Base-by-base conservation (phyloP, 23 red algal species). In the Pyropia haitanensis region DNA sequence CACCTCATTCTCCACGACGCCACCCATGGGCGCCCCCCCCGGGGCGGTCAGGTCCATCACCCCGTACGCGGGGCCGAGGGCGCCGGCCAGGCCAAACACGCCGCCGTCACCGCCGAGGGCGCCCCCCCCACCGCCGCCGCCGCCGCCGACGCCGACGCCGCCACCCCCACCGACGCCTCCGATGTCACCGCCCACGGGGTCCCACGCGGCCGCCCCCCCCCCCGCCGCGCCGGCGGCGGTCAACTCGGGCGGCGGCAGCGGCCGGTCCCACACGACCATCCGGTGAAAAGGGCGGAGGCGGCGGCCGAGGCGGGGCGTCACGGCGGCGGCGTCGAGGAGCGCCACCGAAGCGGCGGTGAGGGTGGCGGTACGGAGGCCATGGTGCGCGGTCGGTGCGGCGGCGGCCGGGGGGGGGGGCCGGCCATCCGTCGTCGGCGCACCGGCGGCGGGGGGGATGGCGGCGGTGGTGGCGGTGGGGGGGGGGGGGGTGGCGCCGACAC, bases 191-290 rank as follows among this genome's bases (percentile, higher is more conserved):
- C 71, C 63, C 0, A 68, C 48, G 10, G 63, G 56, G 25, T 75
- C 30, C 20, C 26, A 18, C 2, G 27, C 46, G 18, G 49, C 26
- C 0, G 58, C 55, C n/a, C 20, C 34, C 22, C 20, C 34, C 22
- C 60, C 51, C 39, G 66, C 19, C 20, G 71, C 27, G 18, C 24
- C 53, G 62, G 21, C 24, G 12, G 62, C 50, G 2, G 32, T 12
- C 17, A 26, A 34, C 18, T 49, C 9, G 6, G 75, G 54, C 12
- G 80, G 21, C 2, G 71, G 61, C 49, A 39, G 46, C 15, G 71
- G 76, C 21, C 72, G 67, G 68, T 91, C 90, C 73, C 81, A 95
- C 29, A 88, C 81, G 49, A 78, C 67, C 81, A 95, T 87, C 31
- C 65, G 54, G 34, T 75, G 58, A 51, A 95, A 88, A 2, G 57